These are phyloP conservation scores for Nakazawaea wyomingensis DNA, from an alignment of 805 yeast genomes.

Conservation along the genomic window DNA sequence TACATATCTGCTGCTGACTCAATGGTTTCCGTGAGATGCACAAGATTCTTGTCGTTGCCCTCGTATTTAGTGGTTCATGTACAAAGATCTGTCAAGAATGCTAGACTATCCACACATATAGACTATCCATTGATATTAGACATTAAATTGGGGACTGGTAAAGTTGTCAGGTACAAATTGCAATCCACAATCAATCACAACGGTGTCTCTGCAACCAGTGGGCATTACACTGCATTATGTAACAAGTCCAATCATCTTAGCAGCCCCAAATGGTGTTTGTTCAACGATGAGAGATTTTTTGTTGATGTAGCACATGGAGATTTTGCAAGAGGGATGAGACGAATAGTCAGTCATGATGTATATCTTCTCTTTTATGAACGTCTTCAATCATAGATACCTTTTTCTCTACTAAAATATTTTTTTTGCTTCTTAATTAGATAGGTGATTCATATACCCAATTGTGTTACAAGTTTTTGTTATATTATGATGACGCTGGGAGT, in stretches of 20 bases:
- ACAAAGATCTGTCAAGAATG: slow-evolving; percentile 25
- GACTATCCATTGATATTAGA: slow-evolving; percentile 51
- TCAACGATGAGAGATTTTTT: slow-evolving; percentile 65
- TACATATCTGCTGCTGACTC: slow-evolving; percentile 18
- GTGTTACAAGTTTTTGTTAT: neutral
- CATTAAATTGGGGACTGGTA: slow-evolving; percentile 34
- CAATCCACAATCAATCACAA: slow-evolving; percentile 65
- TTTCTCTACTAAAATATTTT: neutral
- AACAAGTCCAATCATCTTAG: slow-evolving; percentile 37
- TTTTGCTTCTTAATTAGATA: neutral
- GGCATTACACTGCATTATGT: slow-evolving; percentile 71
- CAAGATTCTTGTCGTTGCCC: slow-evolving; percentile 30
- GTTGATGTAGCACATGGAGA: slow-evolving; percentile 42
- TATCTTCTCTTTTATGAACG: slow-evolving; percentile 62
- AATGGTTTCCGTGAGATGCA: slow-evolving; percentile 23
- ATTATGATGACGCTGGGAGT: neutral
- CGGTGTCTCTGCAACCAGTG: slow-evolving; percentile 59
- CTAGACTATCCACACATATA: slow-evolving; percentile 28
- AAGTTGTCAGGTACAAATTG: slow-evolving; percentile 41
- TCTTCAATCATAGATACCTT: neutral
- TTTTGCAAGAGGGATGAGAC: slow-evolving; percentile 29
- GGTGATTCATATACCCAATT: no score
- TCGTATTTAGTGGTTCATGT: slow-evolving; percentile 27
- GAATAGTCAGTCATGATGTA: slow-evolving; percentile 51
- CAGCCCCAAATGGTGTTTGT: slow-evolving; percentile 62